Conservation (phyloP, 1,284 basidiomycete species). For the Ustilago xerochloae region DNA sequence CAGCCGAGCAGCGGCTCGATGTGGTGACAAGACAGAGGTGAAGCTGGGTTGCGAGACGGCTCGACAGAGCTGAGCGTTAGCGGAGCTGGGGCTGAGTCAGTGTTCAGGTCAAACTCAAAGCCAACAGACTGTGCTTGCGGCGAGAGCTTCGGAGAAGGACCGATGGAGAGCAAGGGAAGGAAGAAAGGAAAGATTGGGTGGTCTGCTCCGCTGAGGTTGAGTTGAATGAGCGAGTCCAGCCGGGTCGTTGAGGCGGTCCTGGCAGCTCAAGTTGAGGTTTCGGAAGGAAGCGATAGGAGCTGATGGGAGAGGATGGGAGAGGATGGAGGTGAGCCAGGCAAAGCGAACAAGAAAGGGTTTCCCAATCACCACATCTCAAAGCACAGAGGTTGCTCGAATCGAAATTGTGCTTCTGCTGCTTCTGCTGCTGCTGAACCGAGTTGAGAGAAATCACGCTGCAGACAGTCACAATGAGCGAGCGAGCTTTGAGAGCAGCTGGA, state of each 20-base stretch:
- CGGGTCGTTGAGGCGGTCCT: not conserved
- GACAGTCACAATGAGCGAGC: not conserved
- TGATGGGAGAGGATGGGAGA: not conserved
- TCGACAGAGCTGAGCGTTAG: not conserved
- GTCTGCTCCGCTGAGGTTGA: not conserved
- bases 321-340: not conserved
- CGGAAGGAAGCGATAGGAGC: not conserved
- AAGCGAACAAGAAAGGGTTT: too few relatives aligned
- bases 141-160: too few relatives aligned
- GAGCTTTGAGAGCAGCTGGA: not conserved
- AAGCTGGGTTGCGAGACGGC: not conserved
- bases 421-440: too few relatives aligned
- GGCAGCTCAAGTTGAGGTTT: too few relatives aligned
- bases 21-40: not conserved
- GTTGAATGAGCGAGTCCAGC: not conserved
- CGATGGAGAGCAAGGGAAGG: too few relatives aligned
- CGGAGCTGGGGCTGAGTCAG: too few relatives aligned
- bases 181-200: too few relatives aligned
- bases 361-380: too few relatives aligned
- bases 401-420: too few relatives aligned
- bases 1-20: conserved; percentile 12
- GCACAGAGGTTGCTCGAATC: too few relatives aligned
- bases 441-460: not conserved
- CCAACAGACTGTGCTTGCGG: too few relatives aligned
- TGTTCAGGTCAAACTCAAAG: too few relatives aligned